A percentile compares a stretch with the other conserved stretches of the same genome.
Evolutionary conservation across 257 asterid genomes (phyloP).

Genomic region (Solanum dulcamara): DNA sequence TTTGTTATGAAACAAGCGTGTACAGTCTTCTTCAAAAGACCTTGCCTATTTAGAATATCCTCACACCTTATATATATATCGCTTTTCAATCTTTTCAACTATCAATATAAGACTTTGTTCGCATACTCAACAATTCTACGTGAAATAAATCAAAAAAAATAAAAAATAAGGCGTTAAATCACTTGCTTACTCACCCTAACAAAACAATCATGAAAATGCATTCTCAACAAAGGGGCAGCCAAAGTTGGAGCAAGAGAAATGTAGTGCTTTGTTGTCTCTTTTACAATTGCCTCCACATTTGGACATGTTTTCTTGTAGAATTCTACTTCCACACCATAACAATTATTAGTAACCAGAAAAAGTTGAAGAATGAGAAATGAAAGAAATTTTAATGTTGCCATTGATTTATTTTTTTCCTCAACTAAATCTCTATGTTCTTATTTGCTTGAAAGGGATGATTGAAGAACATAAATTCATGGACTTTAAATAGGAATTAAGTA

Average conservation of each 20-base stretch:
- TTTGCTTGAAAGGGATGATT: not conserved
- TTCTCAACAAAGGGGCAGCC: not conserved
- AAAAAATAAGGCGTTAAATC: too few species aligned
- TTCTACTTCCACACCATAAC: slow-evolving; percentile 20
- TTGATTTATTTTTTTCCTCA: not conserved
- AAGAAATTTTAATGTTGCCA: slow-evolving; percentile 18
- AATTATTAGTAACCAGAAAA: not conserved
- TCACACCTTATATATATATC: too few species aligned
- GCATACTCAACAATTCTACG: too few species aligned
- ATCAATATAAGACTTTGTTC: too few species aligned
- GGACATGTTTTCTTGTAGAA: slow-evolving; percentile 23
- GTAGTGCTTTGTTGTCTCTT: slow-evolving; percentile 3
- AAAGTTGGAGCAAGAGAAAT: slow-evolving; percentile 8
- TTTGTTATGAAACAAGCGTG: too few species aligned
- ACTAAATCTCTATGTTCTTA: not conserved
- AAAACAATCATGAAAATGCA: not conserved
- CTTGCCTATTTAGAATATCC: too few species aligned
- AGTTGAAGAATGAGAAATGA: slow-evolving; percentile 13
- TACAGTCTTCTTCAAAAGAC: too few species aligned
- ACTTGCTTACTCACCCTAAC: too few species aligned
- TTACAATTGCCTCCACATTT: slow-evolving; percentile 7
- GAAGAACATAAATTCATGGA: not conserved
- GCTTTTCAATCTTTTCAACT: too few species aligned
- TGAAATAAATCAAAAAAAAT: too few species aligned
- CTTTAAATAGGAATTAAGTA: not conserved